Evolutionary conservation across 176 grass and related monocot genomes (phyloP).

Genomic region (Cocos nucifera): DNA sequence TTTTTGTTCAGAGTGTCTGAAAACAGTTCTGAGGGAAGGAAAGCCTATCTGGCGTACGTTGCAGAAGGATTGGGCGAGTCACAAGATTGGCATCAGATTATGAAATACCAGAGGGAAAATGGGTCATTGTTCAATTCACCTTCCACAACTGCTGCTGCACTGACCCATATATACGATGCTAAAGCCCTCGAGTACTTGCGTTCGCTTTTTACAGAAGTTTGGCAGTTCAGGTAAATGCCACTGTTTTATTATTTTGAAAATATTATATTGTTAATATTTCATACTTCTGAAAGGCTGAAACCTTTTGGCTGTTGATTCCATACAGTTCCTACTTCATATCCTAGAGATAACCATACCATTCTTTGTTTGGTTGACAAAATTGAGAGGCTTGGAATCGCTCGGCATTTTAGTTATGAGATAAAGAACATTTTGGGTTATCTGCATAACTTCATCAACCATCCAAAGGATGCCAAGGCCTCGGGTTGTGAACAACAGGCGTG

Average conservation of each 20-base stretch:
- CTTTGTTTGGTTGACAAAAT: conserved; percentile 54
- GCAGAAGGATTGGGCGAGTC: conserved; percentile 51
- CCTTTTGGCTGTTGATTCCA: not conserved
- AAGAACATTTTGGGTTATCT: conserved; percentile 25
- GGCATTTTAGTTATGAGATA: conserved; percentile 45
- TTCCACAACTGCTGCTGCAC: conserved; percentile 47
- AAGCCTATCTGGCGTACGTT: conserved; percentile 62
- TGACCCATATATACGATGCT: conserved; percentile 31
- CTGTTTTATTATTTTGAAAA: not conserved
- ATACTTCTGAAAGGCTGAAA: too few relatives aligned
- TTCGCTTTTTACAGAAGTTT: conserved; percentile 34
- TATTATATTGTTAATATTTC: not conserved
- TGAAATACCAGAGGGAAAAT: conserved; percentile 60
- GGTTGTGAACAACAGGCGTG: too few relatives aligned
- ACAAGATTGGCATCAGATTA: conserved; percentile 41
- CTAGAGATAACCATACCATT: conserved; percentile 28
- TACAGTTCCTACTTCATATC: conserved; percentile 43
- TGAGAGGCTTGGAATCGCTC: conserved; percentile 54
- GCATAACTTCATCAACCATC: too few relatives aligned
- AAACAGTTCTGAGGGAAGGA: conserved; percentile 29
- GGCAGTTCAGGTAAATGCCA: conserved; percentile 42
- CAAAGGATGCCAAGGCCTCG: too few relatives aligned
- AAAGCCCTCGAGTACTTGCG: conserved; percentile 53
- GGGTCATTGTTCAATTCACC: conserved; percentile 66
- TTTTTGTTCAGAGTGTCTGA: conserved; percentile 23